Evolutionary conservation across 257 asterid species (phyloP), one percentile per base, ranked within the genome.

Genomic region (Nyctanthes arbortristis): DNA sequence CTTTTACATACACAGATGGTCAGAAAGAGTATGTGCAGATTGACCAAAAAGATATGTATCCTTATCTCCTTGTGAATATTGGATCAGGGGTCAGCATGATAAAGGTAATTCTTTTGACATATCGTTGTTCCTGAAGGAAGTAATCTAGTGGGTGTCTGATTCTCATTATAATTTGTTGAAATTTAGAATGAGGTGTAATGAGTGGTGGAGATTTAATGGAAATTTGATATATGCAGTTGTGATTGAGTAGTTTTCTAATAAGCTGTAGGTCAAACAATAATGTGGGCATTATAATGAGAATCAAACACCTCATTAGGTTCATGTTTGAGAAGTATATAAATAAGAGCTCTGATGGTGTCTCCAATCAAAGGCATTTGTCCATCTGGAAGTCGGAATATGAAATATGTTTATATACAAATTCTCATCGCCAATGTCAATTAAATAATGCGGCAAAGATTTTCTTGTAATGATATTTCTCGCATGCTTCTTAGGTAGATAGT

Each of bases 61-160:
- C 99, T n/a, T 94, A 94, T 74, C 97, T 94, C 70, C 97, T 94
- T 34, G 97, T 94, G 61, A 94, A 89, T 68, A 80, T 94, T 68
- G 99, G 99, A 18, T 94, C 99, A 25, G 99, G 99, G 31, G 97
- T 91, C 66, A 91, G 99, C 95, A 91, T 94, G 99, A 94, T 94
- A 73, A 94, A 94, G 97, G 99, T 91, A 77, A 58, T 54, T n/a
- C 56, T 31, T 35, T 39, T 52, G 25, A 34, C 47, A 11, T 65
- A 39, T 59, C 65, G 47, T 62, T 62, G 30, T 58, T 64, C 59
- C 54, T 32, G 54, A 16, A 64, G 43, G 67, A 13, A 54, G 61
- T 60, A 67, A 65, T 56, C 69, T 35, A 16, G n/a, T n/a, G n/a
- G n/a, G n/a, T n/a, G n/a, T n/a, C n/a, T n/a, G n/a, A n/a, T n/a